phyloP scores from a whole-genome alignment of 768 basidiomycete species.

The Cystofilobasidium ferigula region DNA sequence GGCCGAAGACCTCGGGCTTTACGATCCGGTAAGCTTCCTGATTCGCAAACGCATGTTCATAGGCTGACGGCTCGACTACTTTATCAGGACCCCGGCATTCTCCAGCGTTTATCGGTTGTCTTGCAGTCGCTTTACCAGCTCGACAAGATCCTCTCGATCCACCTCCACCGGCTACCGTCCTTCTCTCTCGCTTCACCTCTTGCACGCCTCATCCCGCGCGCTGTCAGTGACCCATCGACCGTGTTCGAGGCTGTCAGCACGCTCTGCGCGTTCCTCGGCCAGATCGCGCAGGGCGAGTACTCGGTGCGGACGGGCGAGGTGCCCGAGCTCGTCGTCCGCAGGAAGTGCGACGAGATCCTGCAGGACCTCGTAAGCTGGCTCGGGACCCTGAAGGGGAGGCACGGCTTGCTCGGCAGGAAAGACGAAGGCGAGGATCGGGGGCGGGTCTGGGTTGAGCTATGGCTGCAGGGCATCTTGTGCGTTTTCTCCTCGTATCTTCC shows the following conservation, averaged over 20 bases:
- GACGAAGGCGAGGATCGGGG: background rate
- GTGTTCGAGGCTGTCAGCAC: background rate
- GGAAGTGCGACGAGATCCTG: background rate
- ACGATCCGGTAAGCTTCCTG: background rate
- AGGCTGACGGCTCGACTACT: background rate
- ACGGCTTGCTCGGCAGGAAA: background rate
- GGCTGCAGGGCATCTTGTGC: background rate
- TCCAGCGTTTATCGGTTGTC: background rate
- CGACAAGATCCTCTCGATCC: constrained; percentile 4
- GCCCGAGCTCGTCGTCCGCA: background rate
- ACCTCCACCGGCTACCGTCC: background rate
- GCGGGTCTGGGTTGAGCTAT: background rate
- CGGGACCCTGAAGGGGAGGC: background rate
- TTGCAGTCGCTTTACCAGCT: background rate
- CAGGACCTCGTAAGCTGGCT: background rate
- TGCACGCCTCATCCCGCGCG: background rate
- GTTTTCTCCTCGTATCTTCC: background rate
- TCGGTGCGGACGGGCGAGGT: background rate
- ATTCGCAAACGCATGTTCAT: background rate
- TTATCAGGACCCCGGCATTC: background rate
- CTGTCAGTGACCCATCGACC: background rate
- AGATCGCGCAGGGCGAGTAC: background rate
- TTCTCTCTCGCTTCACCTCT: background rate
- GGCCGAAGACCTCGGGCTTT: background rate
- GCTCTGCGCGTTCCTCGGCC: background rate